Evolutionary conservation across 2,329 filamentous ascomycete genomes (phyloP), one percentile per base, ranked within the genome.

Genomic region (Orbilia ellipsospora): DNA sequence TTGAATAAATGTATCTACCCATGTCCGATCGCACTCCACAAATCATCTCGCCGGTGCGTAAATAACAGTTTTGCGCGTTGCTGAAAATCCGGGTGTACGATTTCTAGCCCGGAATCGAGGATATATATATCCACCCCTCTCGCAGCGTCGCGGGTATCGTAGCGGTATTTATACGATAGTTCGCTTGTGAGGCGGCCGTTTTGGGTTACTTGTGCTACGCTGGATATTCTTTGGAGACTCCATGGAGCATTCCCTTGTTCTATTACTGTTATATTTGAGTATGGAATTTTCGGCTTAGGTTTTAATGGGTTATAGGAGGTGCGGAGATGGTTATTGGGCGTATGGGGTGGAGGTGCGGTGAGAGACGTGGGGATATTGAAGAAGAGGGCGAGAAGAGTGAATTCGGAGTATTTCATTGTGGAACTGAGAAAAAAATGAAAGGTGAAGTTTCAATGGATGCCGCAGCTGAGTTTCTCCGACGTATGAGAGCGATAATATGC

Each of bases 91-190:
- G 31, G 20, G 57, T 73, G 62, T 2, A 26, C n/a, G 2, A 40
- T 45, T 13, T 73, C 57, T 23, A 73, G 42, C 10, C 69, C 69
- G 4, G 48, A 62, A 40, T 73, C 62, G 48, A 73, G 16, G 6
- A 73, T 54, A 12, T 73, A 73, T 15, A 73, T 54, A 52, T 73
- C 69, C 4, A 73, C 62, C 23, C 69, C 69, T 6, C 44, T 26
- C 1, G 56, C 65, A 18, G 31, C 23, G 1, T 69, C 65, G 4
- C 59, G 36, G 3, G 45, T 45, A 20, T 66, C 79, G 20, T 82
- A 83, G n/a, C 80, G 73, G 69, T 83, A 83, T 12, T 66, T 78
- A 6, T 80, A 85, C 68, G 83, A 80, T 61, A 84, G 80, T 12
- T 67, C 73, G 4, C 63, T 44, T 0, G 64, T 16, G 1, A 78